Percentiles rank a stretch among this genome's conserved stretches.
Evolutionary conservation across 768 basidiomycete genomes (phyloP).

Genomic region (Baorangia bicolor): DNA sequence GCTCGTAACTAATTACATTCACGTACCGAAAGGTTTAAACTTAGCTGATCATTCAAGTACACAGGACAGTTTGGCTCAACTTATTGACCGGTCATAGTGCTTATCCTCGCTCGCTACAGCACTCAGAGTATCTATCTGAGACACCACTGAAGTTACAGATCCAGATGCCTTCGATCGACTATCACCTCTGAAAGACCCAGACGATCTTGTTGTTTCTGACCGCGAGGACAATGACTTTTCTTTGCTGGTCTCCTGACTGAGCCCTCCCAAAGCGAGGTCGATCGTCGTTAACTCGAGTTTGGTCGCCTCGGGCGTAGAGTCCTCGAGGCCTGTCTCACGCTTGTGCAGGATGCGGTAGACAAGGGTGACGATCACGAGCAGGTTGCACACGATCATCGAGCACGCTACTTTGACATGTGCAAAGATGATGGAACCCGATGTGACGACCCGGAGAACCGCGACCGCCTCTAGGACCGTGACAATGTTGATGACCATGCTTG

Average conservation of each 20-base stretch:
- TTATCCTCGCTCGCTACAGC: too few species aligned
- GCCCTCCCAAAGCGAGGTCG: background rate
- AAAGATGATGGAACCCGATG: constrained; percentile 10
- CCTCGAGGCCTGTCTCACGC: background rate
- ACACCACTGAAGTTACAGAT: too few species aligned
- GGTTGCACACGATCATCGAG: constrained; percentile 19
- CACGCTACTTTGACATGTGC: constrained; percentile 20
- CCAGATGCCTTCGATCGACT: too few species aligned
- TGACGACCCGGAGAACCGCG: background rate
- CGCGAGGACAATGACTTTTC: too few species aligned
- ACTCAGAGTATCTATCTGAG: too few species aligned
- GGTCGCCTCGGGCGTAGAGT: background rate
- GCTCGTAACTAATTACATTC: too few species aligned
- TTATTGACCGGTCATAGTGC: too few species aligned
- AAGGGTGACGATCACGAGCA: constrained; percentile 21
- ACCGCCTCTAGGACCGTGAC: too few species aligned
- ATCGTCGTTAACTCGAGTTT: constrained; percentile 10
- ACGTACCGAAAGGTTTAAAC: too few species aligned
- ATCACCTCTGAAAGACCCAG: constrained; percentile 9
- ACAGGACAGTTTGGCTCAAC: too few species aligned
- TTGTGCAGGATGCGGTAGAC: constrained; percentile 8
- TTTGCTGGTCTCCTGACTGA: constrained; percentile 2
- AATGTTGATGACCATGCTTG: too few species aligned
- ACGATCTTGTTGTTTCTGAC: background rate
- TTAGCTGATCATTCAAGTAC: too few species aligned